Base-by-base conservation (phyloP, 2,329 filamentous ascomycete genomes). In the Verticillium alfalfae region DNA sequence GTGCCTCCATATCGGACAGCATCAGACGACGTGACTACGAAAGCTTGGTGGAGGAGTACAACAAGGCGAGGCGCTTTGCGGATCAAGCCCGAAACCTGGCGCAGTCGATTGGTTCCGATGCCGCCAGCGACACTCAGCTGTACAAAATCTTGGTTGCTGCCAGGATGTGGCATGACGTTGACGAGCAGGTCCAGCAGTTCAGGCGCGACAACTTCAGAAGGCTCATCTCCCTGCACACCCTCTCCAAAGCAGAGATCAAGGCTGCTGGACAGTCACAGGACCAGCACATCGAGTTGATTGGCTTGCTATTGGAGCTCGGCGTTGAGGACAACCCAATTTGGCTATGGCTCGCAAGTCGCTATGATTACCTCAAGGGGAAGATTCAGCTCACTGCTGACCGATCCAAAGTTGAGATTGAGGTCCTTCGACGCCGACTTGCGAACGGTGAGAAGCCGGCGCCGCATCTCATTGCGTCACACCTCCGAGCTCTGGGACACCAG, bases 301-400 rank as follows among this genome's bases (percentile, higher is more conserved):
- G 88, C 26, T 81, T 97, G 39, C 81, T 99, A 60, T 79, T 99
- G n/a, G 94, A 99, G 73, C 81, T 99, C 22, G 96, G 95, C 7
- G 93, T 97, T 2, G 90, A 96, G 10, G 93, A 98, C 63, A 99
- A 96, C 69, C 95, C 95, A 1, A 96, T 99, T 65, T 97, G 92
- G 91, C 84, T 96, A 12, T 99, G 95, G 93, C 85, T 99, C 34
- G 80, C 94, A 61, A 97, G 92, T 70, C 88, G 92, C 56, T 96
- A 93, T 71, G 92, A 97, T 66, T 88, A 93, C 70, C 81, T 99
- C 61, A 97, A 95, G 75, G 88, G 88, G 66, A 96, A 91, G 72
- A 94, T 98, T 60, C 85, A 87, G 52, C 81, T 84, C 0, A 90
- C 88, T 15, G 92, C 92, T 59, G 93, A 98, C 66, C 87, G 93